Evolutionary conservation across 176 grass and related monocot species (phyloP).

Genomic region (Oryza coarctata): DNA sequence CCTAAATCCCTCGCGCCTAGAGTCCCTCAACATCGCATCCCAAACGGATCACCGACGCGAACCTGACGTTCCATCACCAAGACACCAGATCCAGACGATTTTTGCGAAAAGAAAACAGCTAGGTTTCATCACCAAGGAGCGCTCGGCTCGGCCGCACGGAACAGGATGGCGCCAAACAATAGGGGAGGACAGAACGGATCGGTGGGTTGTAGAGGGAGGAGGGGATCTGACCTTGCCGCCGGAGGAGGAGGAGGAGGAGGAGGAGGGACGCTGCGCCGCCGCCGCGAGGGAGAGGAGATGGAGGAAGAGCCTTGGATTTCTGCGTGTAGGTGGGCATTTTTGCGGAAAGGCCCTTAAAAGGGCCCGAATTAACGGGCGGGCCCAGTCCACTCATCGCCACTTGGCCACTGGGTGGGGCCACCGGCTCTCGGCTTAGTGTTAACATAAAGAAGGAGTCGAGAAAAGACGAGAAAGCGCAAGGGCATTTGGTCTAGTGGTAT

Average conservation of each 20-base stretch:
- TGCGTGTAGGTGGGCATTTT: neutral
- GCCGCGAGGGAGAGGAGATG: neutral
- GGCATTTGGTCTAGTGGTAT: slow-evolving; percentile 32
- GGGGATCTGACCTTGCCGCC: neutral
- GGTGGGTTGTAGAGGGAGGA: neutral
- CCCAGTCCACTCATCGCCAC: neutral
- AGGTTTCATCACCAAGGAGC: too few species aligned
- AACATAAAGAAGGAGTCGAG: too few species aligned
- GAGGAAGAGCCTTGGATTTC: neutral
- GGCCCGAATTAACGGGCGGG: neutral
- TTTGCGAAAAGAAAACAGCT: neutral
- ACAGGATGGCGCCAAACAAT: neutral
- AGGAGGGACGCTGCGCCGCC: neutral
- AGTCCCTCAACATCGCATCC: neutral
- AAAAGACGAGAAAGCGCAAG: neutral
- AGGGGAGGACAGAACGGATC: neutral
- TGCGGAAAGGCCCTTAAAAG: neutral
- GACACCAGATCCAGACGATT: neutral
- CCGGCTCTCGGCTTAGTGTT: too few species aligned
- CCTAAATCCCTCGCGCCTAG: neutral
- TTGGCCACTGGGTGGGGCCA: neutral
- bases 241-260: neutral
- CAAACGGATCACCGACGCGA: neutral
- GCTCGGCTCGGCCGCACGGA: too few species aligned
- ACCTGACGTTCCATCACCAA: neutral